A percentile compares a stretch with the other conserved stretches of the same genome.
phyloP scores from a whole-genome alignment of 2,329 filamentous ascomycete genomes.

The Xylaria multiplex region DNA sequence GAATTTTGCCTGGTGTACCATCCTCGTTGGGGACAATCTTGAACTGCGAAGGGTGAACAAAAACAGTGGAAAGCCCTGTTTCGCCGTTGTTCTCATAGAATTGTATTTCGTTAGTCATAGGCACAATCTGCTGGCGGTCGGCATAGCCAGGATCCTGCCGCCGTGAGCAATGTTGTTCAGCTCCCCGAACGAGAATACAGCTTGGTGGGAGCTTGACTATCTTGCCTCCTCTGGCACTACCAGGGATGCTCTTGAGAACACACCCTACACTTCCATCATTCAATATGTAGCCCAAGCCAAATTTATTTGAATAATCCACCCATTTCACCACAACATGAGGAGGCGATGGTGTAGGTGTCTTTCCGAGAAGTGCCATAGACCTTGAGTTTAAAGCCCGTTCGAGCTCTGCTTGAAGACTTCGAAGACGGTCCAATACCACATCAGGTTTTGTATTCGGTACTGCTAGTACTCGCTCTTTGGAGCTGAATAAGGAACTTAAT shows the following conservation, averaged over 20 bases:
- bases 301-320: conserved; percentile 91
- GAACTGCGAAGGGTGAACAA: conserved; percentile 72
- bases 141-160: conserved; percentile 64
- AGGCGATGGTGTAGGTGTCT: conserved; percentile 64
- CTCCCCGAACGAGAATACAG: conserved; percentile 76
- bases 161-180: conserved; percentile 75
- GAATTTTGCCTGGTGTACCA: conserved; percentile 69
- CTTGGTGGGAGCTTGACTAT: conserved; percentile 71
- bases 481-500: conserved; percentile 63
- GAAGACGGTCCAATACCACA: conserved; percentile 64
- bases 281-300: conserved; percentile 84
- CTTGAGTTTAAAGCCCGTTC: conserved; percentile 71
- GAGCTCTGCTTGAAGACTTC: conserved; percentile 67
- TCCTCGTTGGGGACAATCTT: conserved; percentile 65
- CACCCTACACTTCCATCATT: conserved; percentile 85
- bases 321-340: conserved; percentile 78
- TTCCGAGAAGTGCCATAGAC: conserved; percentile 68
- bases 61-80: conserved; percentile 69
- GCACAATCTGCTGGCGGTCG: conserved; percentile 70
- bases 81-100: conserved; percentile 79
- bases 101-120: conserved; percentile 72
- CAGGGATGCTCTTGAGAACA: conserved; percentile 66
- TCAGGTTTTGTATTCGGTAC: conserved; percentile 68
- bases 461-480: conserved; percentile 60
- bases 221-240: conserved; percentile 60